Evolutionary conservation across 345 rosid species (phyloP).

Genomic region (Populus ilicifolia): DNA sequence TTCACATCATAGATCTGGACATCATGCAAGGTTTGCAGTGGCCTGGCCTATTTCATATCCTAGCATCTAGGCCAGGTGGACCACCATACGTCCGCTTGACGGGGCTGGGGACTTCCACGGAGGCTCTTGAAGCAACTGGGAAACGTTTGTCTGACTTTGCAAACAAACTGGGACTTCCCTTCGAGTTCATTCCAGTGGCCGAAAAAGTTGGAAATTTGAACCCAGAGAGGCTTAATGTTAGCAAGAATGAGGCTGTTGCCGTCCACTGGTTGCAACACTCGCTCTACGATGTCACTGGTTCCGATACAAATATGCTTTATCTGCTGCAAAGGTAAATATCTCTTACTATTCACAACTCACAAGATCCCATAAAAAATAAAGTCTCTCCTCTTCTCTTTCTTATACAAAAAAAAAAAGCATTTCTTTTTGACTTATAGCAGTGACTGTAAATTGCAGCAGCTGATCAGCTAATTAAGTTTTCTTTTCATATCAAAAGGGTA

Average conservation of each 20-base stretch:
- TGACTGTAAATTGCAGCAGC: background rate
- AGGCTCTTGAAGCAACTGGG: constrained; percentile 89
- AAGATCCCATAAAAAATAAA: constrained; percentile 10
- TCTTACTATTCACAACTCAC: background rate
- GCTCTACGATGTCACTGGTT: constrained; percentile 94
- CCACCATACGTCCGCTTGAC: constrained; percentile 93
- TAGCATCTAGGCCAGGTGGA: constrained; percentile 88
- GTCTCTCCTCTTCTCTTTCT: background rate
- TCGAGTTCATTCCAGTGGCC: constrained; percentile 81
- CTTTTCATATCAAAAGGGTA: background rate
- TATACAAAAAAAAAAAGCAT: background rate
- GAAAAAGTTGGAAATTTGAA: constrained; percentile 86
- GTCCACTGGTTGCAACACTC: constrained; percentile 99
- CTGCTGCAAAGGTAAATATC: constrained; percentile 70
- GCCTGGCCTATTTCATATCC: constrained; percentile 95
- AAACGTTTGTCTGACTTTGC: constrained; percentile 90
- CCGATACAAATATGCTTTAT: constrained; percentile 80
- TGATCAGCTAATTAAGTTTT: background rate
- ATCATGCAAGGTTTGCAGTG: constrained; percentile 99
- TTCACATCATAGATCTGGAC: constrained; percentile 90
- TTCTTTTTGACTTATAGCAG: background rate
- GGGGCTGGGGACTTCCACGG: constrained; percentile 85
- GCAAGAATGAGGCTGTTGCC: constrained; percentile 89
- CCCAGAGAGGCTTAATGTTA: constrained; percentile 64
- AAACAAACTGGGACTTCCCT: constrained; percentile 74